Evolutionary conservation across 768 basidiomycete species (phyloP).

Genomic region (Myochromella boudieri): DNA sequence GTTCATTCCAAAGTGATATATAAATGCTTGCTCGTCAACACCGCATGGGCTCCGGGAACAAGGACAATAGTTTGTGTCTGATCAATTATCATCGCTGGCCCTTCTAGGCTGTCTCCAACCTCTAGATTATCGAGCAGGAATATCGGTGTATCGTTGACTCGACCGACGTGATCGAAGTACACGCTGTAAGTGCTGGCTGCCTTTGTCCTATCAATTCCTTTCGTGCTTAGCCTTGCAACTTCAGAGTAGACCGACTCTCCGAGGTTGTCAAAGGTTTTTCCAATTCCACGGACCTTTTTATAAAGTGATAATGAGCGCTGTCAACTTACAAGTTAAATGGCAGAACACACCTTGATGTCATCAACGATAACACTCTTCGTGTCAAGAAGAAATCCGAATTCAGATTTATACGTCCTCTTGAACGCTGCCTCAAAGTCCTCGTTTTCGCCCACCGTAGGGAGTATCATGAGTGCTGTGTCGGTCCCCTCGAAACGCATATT

Average conservation of each 20-base stretch:
- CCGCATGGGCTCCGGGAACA: slow-evolving; percentile 67
- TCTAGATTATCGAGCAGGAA: slow-evolving; percentile 65
- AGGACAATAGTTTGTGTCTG: slow-evolving; percentile 94
- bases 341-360: slow-evolving; percentile 71
- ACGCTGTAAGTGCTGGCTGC: slow-evolving; percentile 62
- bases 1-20: slow-evolving; percentile 45
- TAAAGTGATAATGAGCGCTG: slow-evolving; percentile 1
- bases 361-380: slow-evolving; percentile 84
- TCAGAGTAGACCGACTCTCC: slow-evolving; percentile 81
- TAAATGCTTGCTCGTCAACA: slow-evolving; percentile 70
- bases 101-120: slow-evolving; percentile 71
- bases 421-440: slow-evolving; percentile 84
- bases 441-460: slow-evolving; percentile 57
- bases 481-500: slow-evolving; percentile 95
- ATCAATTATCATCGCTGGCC: slow-evolving; percentile 94
- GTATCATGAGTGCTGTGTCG: slow-evolving; percentile 89
- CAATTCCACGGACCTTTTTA: slow-evolving; percentile 90
- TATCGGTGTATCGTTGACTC: slow-evolving; percentile 79
- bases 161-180: slow-evolving; percentile 80
- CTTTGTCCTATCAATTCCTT: slow-evolving; percentile 37
- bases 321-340: slow-evolving; percentile 2
- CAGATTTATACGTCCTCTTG: slow-evolving; percentile 74
- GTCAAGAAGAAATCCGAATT: slow-evolving; percentile 91
- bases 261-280: slow-evolving; percentile 83
- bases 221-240: slow-evolving; percentile 51